Evolutionary conservation across 257 asterid species (phyloP).

Genomic region (Solanum ahanhuiri): DNA sequence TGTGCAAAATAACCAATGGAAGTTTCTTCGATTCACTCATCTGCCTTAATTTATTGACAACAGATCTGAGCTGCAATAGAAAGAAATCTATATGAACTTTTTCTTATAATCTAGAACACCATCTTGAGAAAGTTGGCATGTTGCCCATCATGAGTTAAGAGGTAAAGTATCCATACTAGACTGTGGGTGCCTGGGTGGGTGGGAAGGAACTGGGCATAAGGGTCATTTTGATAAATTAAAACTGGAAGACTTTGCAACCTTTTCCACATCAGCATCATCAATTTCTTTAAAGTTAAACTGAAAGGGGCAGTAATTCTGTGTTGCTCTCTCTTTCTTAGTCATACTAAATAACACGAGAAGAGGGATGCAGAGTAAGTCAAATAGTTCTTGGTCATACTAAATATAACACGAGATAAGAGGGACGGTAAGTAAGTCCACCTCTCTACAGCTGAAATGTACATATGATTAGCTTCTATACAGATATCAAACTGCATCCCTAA

Average conservation of each 20-base stretch:
- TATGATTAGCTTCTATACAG: not conserved
- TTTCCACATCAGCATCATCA: not conserved
- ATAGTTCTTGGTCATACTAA: not conserved
- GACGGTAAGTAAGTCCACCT: not conserved
- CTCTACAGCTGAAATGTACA: not conserved
- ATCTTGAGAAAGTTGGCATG: not conserved
- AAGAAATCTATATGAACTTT: not conserved
- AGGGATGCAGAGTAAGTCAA: not conserved
- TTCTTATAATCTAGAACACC: not conserved
- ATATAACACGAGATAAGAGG: not conserved
- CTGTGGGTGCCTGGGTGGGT: not conserved
- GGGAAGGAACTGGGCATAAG: not conserved
- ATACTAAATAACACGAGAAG: not conserved
- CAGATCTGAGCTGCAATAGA: conserved; percentile 41
- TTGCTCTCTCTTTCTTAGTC: not conserved
- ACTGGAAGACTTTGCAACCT: not conserved
- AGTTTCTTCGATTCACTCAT: conserved; percentile 60
- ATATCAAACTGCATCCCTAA: not conserved
- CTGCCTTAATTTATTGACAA: conserved; percentile 43
- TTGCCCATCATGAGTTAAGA: not conserved
- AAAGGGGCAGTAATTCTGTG: not conserved
- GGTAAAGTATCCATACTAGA: not conserved
- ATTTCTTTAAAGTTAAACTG: not conserved
- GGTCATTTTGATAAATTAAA: not conserved
- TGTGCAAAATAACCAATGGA: conserved; percentile 85